These are phyloP conservation scores for Globisporangium parvum DNA, from an alignment of 352 stramenopile species.

Conservation along the genomic window DNA sequence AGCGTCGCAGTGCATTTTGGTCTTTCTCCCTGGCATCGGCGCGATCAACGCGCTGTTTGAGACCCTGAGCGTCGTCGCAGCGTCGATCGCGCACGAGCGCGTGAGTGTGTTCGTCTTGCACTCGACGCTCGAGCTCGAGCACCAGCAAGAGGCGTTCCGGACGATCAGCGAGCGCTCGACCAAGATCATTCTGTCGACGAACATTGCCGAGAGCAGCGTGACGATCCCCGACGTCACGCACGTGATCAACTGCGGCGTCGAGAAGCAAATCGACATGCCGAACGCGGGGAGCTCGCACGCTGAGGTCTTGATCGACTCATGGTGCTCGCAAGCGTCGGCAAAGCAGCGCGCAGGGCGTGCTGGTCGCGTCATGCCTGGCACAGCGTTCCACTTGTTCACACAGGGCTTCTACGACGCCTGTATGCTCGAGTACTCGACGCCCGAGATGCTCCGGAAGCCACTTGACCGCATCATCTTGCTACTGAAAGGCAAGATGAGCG, in stretches of 20 bases:
- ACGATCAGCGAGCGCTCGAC: slow-evolving; percentile 35
- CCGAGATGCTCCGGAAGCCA: slow-evolving; percentile 76
- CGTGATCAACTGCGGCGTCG: slow-evolving; percentile 81
- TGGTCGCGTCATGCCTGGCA: slow-evolving; percentile 90
- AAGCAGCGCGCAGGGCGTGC: slow-evolving; percentile 85
- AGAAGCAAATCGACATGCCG: slow-evolving; percentile 84
- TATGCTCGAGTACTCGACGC: slow-evolving; percentile 78
- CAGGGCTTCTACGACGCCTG: slow-evolving; percentile 54
- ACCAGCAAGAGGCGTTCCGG: slow-evolving; percentile 69
- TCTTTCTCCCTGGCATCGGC: slow-evolving; percentile 93
- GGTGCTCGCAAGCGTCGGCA: slow-evolving; percentile 92
- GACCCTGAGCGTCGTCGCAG: slow-evolving; percentile 36
- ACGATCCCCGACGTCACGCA: slow-evolving; percentile 94
- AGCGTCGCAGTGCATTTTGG: slow-evolving; percentile 82
- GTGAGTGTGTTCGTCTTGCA: slow-evolving; percentile 60
- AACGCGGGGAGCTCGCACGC: slow-evolving; percentile 56
- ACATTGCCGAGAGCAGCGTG: slow-evolving; percentile 96
- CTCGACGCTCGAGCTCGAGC: slow-evolving; percentile 65
- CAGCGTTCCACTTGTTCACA: slow-evolving; percentile 87
- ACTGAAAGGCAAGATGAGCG: slow-evolving; percentile 61
- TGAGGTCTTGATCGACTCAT: slow-evolving; percentile 78
- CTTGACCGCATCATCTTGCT: slow-evolving; percentile 77
- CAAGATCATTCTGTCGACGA: slow-evolving; percentile 96
- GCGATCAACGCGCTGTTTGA: slow-evolving; percentile 91
- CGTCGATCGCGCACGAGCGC: slow-evolving; percentile 14